phyloP scores from a whole-genome alignment of 257 asterid species.

The Gentiana straminea region DNA sequence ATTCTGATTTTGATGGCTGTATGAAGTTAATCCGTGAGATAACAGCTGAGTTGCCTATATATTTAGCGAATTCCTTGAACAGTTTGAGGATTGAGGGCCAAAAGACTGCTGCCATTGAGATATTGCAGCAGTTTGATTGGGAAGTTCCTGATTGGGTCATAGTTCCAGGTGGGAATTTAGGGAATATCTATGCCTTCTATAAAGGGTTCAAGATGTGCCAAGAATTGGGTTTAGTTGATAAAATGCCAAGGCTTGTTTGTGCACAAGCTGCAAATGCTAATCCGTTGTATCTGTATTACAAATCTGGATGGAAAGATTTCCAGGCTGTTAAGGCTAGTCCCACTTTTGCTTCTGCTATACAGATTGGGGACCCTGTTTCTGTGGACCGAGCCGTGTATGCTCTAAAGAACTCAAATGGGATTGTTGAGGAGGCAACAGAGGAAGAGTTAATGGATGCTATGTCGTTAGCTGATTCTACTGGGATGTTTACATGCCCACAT shows the following conservation, averaged over 20 bases:
- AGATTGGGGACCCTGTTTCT: slow-evolving; percentile 88
- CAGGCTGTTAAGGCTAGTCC: slow-evolving; percentile 62
- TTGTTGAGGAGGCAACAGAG: slow-evolving; percentile 85
- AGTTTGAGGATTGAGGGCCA: slow-evolving; percentile 83
- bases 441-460: slow-evolving; percentile 90
- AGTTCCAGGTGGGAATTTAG: slow-evolving; percentile 84
- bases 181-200: slow-evolving; percentile 77
- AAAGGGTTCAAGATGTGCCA: slow-evolving; percentile 82
- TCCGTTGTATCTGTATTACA: slow-evolving; percentile 64
- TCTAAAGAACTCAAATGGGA: slow-evolving; percentile 52
- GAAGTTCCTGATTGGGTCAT: slow-evolving; percentile 90
- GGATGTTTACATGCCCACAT: slow-evolving; percentile 91
- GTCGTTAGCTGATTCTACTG: slow-evolving; percentile 89
- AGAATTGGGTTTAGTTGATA: slow-evolving; percentile 69
- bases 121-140: slow-evolving; percentile 85
- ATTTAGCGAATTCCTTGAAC: slow-evolving; percentile 71
- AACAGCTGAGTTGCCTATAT: slow-evolving; percentile 74
- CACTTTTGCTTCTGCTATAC: slow-evolving; percentile 85
- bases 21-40: slow-evolving; percentile 83
- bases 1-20: slow-evolving; percentile 88
- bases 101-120: slow-evolving; percentile 85
- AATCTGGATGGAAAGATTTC: slow-evolving; percentile 76
- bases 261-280: slow-evolving; percentile 89
- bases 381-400: slow-evolving; percentile 84
- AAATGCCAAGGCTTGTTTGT: slow-evolving; percentile 74